Base-by-base conservation (phyloP, 2,329 filamentous ascomycete genomes). In the Xylaria sp. region DNA sequence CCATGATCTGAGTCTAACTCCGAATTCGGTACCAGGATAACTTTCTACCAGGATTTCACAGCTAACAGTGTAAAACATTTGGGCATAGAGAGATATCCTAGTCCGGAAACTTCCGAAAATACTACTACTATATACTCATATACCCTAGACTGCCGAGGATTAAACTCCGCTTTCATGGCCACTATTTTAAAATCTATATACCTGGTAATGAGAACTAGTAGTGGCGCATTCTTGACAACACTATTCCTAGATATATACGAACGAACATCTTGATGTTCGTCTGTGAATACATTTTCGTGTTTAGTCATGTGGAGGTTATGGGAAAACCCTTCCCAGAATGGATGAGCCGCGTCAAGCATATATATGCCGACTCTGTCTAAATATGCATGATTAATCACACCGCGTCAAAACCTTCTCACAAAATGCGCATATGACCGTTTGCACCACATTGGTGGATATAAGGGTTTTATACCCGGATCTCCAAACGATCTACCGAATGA, bases 391-490 rank as follows among this genome's bases (percentile, higher is more conserved):
- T 54, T 21, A 60, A 63, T 51, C 35, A 54, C 37, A 65, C 37
- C 18, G 5, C 29, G 29, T 40, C 54, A 12, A 65, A 9, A 32
- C 23, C 25, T 37, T 37, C 25, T 29, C 29, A 21, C 23, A 32
- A 37, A 44, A 37, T 21, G 8, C 18, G 29, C 32, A 10, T 58
- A 13, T 27, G 29, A 25, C 40, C 40, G 10, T 35, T n/a, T 29
- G 16, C 51, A 62, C 21, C 25, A 23, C 37, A 62, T 57, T 50
- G 64, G 65, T 48, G 65, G 65, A 59, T 37, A 63, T 67, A 67
- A 63, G 37, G 10, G 32, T 32, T 53, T 67, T 63, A 67, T 63
- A 44, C 44, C 65, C 65, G 65, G 37, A n/a, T 59, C 48, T 53
- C 54, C 47, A 21, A 21, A 35, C 18, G 12, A 47, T 35, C 23